Percentiles rank a stretch among this genome's conserved stretches.
Conservation (phyloP, 106 monocot species). For the Cymbidium sinense region DNA sequence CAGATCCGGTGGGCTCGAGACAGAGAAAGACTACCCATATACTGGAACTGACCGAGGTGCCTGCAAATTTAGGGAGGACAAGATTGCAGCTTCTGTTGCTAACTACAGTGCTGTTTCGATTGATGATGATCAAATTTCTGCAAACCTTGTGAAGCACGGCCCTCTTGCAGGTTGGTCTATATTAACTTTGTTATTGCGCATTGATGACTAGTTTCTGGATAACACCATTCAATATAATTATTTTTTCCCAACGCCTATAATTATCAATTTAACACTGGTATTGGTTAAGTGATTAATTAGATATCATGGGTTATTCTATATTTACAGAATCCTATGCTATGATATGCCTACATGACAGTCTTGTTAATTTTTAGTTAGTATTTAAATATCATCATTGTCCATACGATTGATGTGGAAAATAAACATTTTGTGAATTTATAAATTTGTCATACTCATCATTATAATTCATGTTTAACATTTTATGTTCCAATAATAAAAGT, state of each 20-base stretch:
- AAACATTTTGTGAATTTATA: too few relatives aligned
- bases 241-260: background rate
- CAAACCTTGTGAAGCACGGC: slow-evolving; percentile 85
- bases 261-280: background rate
- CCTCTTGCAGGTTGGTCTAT: slow-evolving; percentile 64
- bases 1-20: slow-evolving; percentile 76
- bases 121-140: slow-evolving; percentile 88
- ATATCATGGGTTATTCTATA: background rate
- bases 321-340: background rate
- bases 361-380: too few relatives aligned
- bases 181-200: background rate
- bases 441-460: too few relatives aligned
- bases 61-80: slow-evolving; percentile 79
- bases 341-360: too few relatives aligned
- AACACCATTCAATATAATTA: background rate
- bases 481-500: too few relatives aligned
- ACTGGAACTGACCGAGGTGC: slow-evolving; percentile 45
- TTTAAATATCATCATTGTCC: too few relatives aligned
- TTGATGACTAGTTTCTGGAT: background rate
- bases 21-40: slow-evolving; percentile 74
- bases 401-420: too few relatives aligned
- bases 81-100: slow-evolving; percentile 63
- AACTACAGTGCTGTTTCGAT: slow-evolving; percentile 74
- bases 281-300: background rate
- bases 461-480: too few relatives aligned